Percentiles rank a stretch among this genome's conserved stretches.
These are phyloP conservation scores for Sphagnum tenellum DNA, from an alignment of 225 moss, liverwort and hornwort species.

Conservation along the genomic window DNA sequence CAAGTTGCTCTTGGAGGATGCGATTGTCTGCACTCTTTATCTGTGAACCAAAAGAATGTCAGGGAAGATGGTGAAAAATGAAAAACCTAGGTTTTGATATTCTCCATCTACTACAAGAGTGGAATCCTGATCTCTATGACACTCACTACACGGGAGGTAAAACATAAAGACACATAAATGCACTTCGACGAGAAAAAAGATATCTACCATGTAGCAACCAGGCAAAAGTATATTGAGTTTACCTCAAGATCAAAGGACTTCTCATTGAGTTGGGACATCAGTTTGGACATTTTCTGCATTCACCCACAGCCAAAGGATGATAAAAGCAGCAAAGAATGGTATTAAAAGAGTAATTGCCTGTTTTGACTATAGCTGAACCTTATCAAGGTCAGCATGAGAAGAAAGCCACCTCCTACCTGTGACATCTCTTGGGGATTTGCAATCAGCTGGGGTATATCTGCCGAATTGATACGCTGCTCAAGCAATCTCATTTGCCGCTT, in stretches of 20 bases:
- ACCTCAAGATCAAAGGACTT: constrained; percentile 97
- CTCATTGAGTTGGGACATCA: constrained; percentile 82
- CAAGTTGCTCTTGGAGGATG: constrained; percentile 90
- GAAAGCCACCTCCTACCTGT: constrained; percentile 35
- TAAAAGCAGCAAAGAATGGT: too few relatives aligned
- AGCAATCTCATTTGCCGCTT: constrained; percentile 86
- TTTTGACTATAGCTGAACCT: too few relatives aligned
- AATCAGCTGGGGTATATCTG: constrained; percentile 41
- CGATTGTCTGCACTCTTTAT: constrained; percentile 94
- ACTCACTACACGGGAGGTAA: too few relatives aligned
- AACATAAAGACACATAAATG: too few relatives aligned
- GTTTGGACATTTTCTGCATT: constrained; percentile 75
- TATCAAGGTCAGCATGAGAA: too few relatives aligned
- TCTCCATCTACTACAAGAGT: too few relatives aligned
- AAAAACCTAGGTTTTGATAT: too few relatives aligned
- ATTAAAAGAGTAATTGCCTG: too few relatives aligned
- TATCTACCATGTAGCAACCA: too few relatives aligned
- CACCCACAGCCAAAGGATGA: constrained; percentile 2
- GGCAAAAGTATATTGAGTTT: too few relatives aligned
- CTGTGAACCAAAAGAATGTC: constrained; percentile 17
- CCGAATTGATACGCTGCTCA: constrained; percentile 82
- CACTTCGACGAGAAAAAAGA: background rate
- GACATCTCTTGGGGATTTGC: constrained; percentile 82
- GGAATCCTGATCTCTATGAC: too few relatives aligned
- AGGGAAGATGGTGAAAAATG: too few relatives aligned